A percentile compares a stretch with the other conserved stretches of the same genome.
Conservation (phyloP, 768 basidiomycete species). For the Leccinellum albellum region DNA sequence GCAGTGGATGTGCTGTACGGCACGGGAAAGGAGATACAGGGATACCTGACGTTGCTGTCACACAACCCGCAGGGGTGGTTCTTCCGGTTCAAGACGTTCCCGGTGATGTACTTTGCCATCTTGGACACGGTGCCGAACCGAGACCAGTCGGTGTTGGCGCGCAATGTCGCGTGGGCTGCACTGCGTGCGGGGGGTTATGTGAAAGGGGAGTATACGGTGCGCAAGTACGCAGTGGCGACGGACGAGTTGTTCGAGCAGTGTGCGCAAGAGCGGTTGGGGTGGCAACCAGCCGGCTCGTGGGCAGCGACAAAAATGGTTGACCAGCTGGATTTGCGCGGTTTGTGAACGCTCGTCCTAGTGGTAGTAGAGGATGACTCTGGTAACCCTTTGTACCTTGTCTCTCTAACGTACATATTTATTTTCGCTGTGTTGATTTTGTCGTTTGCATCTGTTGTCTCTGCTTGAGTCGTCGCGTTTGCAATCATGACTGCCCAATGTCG, state of each 20-base stretch:
- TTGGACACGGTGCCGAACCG: conserved; percentile 9
- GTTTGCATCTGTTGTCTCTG: not conserved
- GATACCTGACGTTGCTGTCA: conserved; percentile 6
- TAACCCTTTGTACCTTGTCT: not conserved
- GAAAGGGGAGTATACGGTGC: conserved; percentile 16
- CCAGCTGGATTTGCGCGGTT: not conserved
- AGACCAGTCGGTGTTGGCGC: not conserved
- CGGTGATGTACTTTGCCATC: conserved; percentile 33
- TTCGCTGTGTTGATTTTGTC: not conserved
- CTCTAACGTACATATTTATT: not conserved
- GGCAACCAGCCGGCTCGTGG: conserved; percentile 10
- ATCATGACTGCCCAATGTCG: too few relatives aligned
- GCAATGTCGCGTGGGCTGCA: conserved; percentile 18
- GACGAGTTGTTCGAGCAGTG: conserved; percentile 16
- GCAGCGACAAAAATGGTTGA: conserved; percentile 8
- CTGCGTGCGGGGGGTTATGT: conserved; percentile 27
- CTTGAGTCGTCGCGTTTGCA: too few relatives aligned
- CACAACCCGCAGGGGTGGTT: conserved; percentile 12
- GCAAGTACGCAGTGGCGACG: conserved; percentile 15
- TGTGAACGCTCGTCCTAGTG: not conserved
- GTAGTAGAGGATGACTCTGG: not conserved
- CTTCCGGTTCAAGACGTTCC: conserved; percentile 31
- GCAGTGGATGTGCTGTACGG: conserved; percentile 24
- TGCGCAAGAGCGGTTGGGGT: conserved; percentile 17
- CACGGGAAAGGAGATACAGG: not conserved